Evolutionary conservation across 352 stramenopile genomes (phyloP), one percentile per base, ranked within the genome.

Genomic region (Globisporangium sylvaticum): DNA sequence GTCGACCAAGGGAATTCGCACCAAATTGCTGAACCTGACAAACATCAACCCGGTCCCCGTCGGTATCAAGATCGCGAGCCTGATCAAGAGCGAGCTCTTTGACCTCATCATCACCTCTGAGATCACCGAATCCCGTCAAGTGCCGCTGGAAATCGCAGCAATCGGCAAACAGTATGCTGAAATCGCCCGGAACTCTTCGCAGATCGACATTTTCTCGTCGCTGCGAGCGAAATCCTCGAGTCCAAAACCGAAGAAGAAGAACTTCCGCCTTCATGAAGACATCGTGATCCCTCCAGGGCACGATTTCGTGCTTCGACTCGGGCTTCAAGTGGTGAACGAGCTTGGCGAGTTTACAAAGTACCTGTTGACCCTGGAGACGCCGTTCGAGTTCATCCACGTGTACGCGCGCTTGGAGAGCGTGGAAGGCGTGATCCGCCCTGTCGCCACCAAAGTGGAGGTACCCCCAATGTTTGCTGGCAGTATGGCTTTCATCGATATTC

Each of bases 31-130:
- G 22, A 73, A 69, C 46, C 64, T 89, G 27, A 76, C 56, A 6
- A 91, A 89, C 61, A 34, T 72, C 42, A 88, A 87, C 62, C 80
- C 82, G 0, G 67, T 84, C 1, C 66, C 72, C 32, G 42, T 83
- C 18, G 57, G 65, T 10, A 18, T 89, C 14, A 62, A 58, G 53
- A 55, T 84, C 24, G 63, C 48, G 18, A 62, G 25, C 14, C 20
- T 77, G 42, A 55, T 61, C 18, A 53, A 61, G 46, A 70, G 52
- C 42, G 54, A 65, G 7, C 44, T 60, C 2, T 71, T 85, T 48
- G 55, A 67, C 14, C 37, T 84, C 4, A 64, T 14, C 18, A 74
- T 85, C 27, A 63, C 4, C n/a, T 70, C 70, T 0, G 31, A 55
- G 25, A 56, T 81, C 20, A 64, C 54, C 4, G 0, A 62, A 31